Percentiles rank a stretch among this genome's conserved stretches.
phyloP scores from a whole-genome alignment of 106 monocot species.

The Phalaenopsis equestris region DNA sequence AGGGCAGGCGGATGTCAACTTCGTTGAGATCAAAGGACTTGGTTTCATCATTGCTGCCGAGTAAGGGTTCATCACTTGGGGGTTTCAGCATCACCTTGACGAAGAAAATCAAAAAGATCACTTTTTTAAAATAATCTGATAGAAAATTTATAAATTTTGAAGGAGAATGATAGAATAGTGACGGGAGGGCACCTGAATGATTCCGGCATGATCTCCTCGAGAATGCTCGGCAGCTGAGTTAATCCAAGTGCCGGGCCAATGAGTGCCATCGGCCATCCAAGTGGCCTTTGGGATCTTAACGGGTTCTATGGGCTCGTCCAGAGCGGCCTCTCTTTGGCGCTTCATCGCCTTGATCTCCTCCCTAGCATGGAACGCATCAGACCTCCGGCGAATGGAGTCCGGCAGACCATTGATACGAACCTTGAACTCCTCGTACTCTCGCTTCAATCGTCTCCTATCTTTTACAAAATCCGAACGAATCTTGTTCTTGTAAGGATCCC shows the following conservation, averaged over 20 bases:
- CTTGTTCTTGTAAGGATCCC: constrained; percentile 76
- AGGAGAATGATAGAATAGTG: not conserved
- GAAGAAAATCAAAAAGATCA: not conserved
- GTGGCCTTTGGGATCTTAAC: constrained; percentile 78
- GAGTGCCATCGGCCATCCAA: constrained; percentile 89
- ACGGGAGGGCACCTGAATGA: constrained; percentile 50
- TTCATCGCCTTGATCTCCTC: constrained; percentile 43
- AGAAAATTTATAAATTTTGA: not conserved
- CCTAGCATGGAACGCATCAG: constrained; percentile 77
- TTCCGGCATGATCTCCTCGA: constrained; percentile 61
- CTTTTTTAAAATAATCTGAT: not conserved
- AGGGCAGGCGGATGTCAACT: constrained; percentile 41
- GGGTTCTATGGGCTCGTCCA: constrained; percentile 44
- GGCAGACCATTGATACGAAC: constrained; percentile 71
- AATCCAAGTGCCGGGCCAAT: constrained; percentile 81
- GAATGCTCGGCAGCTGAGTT: constrained; percentile 42
- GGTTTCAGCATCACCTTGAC: constrained; percentile 57
- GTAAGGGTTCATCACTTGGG: constrained; percentile 33
- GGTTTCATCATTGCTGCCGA: constrained; percentile 21
- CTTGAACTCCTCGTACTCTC: constrained; percentile 92
- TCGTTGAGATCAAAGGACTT: constrained; percentile 28
- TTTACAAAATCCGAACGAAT: constrained; percentile 68
- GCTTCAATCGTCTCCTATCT: constrained; percentile 64
- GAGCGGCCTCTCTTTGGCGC: constrained; percentile 52
- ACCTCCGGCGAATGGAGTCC: constrained; percentile 64